These are phyloP conservation scores for Thraustochytrium striatum DNA, from an alignment of 352 stramenopile species.

Conservation along the genomic window DNA sequence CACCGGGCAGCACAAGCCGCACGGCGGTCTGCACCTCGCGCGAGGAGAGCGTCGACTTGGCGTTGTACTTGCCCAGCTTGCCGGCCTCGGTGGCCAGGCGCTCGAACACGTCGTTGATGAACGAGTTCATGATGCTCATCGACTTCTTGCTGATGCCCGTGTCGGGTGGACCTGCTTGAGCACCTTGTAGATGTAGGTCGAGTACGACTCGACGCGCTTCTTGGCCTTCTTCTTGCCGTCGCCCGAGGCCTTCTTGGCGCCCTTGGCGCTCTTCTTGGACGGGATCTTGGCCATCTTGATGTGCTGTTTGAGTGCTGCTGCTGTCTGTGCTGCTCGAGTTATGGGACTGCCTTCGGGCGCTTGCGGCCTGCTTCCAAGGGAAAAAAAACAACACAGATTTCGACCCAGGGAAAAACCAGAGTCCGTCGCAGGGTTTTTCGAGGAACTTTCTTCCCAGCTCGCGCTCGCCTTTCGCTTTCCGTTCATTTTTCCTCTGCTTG, in stretches of 20 bases:
- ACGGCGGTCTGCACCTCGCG: conserved; percentile 96
- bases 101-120: conserved; percentile 99
- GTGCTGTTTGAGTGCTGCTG: conserved; percentile 27
- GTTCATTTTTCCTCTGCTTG: background rate
- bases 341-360: too few relatives aligned
- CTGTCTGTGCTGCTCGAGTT: too few relatives aligned
- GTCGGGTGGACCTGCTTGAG: conserved; percentile 66
- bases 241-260: conserved; percentile 61
- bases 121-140: conserved; percentile 72
- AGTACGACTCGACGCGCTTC: conserved; percentile 70
- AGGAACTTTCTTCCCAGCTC: too few relatives aligned
- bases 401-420: too few relatives aligned
- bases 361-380: too few relatives aligned
- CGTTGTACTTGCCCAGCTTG: conserved; percentile 94
- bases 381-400: too few relatives aligned
- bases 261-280: conserved; percentile 76
- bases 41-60: conserved; percentile 93
- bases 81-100: conserved; percentile 90
- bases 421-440: too few relatives aligned
- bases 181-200: conserved; percentile 77
- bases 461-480: too few relatives aligned
- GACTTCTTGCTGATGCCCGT: conserved; percentile 62
- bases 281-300: conserved; percentile 33
- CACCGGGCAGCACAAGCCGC: conserved; percentile 89
- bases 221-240: conserved; percentile 60